Evolutionary conservation across 495 filamentous ascomycete species (phyloP), one percentile per base, ranked within the genome.

Genomic region (Penicillium tannophilum): DNA sequence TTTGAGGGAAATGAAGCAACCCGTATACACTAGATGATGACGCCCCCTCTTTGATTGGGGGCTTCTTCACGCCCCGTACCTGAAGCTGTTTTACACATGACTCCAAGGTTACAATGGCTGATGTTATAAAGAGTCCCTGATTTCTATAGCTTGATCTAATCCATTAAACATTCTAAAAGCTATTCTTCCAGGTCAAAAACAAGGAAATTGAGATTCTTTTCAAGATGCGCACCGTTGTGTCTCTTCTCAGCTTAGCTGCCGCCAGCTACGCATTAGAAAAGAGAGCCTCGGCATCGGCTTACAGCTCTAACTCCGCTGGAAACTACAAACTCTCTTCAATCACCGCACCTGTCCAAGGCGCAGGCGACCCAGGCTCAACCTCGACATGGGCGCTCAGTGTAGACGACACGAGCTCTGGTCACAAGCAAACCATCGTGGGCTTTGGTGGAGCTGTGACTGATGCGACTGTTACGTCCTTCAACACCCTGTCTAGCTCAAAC

Each of bases 391-490:
- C 67, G 51, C 61, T 82, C n/a, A 79, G 52, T 43, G 72, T 83
- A 20, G 77, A 83, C 44, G 80, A 83, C 62, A 78, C 79, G 6
- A 36, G 64, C 51, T 61, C 73, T 14, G 80, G 80, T 6, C 65
- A 78, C 48, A 82, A 79, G 47, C 76, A 82, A 62, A 76, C 72
- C 19, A 76, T 85, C 59, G 71, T 66, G 23, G 82, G 82, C 2
- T 85, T 85, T 54, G 82, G 82, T 24, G 80, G 77, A 35, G 75
- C 82, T 7, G 79, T 83, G 36, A 85, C 82, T 19, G 82, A 84
- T 60, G 77, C 81, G 9, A 83, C 82, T 5, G 82, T 84, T 4
- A 69, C 73, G 24, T 74, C 79, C 7, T 77, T 85, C 69, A 78
- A 80, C 50, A 71, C 70, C 0, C 69, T 85, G 4, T 62, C 58